Conservation (phyloP, 129 eudicot species). For the Lonicera japonica region DNA sequence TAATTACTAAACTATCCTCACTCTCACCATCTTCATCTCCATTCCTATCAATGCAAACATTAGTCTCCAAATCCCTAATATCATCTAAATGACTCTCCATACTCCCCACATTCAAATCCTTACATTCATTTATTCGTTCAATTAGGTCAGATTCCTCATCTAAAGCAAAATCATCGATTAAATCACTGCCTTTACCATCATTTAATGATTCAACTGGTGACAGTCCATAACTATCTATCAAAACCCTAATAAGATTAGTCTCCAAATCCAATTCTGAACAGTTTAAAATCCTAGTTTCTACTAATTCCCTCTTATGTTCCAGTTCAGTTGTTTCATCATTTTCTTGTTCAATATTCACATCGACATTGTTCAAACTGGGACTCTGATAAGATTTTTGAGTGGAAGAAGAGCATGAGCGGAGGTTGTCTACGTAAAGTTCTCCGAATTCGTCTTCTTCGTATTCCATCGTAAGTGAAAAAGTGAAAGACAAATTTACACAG, state of each 20-base stretch:
- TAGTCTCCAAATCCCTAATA: background rate
- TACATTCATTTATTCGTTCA: background rate
- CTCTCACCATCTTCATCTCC: conserved; percentile 1
- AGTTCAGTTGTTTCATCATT: no score
- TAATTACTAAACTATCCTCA: conserved; percentile 3
- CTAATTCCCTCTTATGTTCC: background rate
- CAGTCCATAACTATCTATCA: background rate
- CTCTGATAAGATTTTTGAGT: background rate
- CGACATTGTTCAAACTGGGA: background rate
- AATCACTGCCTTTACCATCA: background rate
- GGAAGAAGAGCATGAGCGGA: background rate
- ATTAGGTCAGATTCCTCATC: background rate
- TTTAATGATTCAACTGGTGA: background rate
- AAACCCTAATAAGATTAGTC: background rate
- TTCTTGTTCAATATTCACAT: background rate
- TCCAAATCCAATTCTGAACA: background rate
- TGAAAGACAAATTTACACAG: background rate
- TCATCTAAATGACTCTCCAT: no score
- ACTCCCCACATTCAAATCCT: background rate
- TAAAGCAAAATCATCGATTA: background rate
- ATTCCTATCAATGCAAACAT: background rate
- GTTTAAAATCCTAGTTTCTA: background rate
- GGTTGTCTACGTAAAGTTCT: background rate
- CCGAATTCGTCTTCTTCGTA: background rate
- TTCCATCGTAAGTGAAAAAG: background rate